A percentile compares a stretch with the other conserved stretches of the same genome.
Evolutionary conservation across 192 early-diverging fungal genomes (phyloP).

Genomic region (Umbelopsis sp.): DNA sequence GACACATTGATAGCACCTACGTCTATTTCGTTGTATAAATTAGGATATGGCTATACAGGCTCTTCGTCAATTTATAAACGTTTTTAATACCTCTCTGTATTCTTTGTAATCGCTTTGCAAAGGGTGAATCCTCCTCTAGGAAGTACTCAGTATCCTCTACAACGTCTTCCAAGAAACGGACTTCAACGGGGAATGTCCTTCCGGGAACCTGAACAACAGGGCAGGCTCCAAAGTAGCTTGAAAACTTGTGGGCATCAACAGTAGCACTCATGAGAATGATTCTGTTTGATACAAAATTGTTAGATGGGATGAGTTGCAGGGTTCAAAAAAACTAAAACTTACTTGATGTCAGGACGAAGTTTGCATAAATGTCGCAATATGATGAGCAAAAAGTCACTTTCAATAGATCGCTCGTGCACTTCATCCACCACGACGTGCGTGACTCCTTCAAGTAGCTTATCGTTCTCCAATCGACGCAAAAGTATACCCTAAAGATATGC

Average conservation of each 20-base stretch:
- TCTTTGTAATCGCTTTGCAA: constrained; percentile 32
- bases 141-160: constrained; percentile 61
- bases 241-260: constrained; percentile 65
- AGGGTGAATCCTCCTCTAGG: constrained; percentile 41
- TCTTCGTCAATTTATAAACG: too few species aligned
- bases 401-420: constrained; percentile 76
- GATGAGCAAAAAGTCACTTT: constrained; percentile 76
- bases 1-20: constrained; percentile 40
- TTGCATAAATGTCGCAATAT: constrained; percentile 58
- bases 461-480: constrained; percentile 64
- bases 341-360: constrained; percentile 51
- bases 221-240: constrained; percentile 60
- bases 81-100: constrained; percentile 17
- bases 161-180: constrained; percentile 68
- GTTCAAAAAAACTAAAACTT: constrained; percentile 29
- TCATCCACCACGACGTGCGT: constrained; percentile 79
- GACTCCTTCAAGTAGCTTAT: constrained; percentile 57
- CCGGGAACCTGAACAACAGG: constrained; percentile 64
- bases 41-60: not conserved
- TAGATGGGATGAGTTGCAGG: not conserved
- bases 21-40: not conserved
- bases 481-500: constrained; percentile 62
- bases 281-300: constrained; percentile 18
- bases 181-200: constrained; percentile 59
- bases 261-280: constrained; percentile 79